Conservation (phyloP, 2,329 filamentous ascomycete genomes). For the Neonectria hederae region DNA sequence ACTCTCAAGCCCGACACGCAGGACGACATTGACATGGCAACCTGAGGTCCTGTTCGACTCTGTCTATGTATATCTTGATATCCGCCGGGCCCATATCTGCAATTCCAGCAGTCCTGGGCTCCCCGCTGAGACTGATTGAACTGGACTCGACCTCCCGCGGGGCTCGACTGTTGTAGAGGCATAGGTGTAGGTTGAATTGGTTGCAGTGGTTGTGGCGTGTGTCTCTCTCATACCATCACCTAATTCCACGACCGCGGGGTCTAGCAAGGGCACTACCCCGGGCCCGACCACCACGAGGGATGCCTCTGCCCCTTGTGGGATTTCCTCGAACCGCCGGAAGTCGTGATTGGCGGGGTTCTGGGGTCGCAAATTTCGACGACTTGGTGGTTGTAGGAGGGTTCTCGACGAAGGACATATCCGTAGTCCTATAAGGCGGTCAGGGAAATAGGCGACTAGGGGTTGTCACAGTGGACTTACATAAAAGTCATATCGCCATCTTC, state of each 20-base stretch:
- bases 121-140: background rate
- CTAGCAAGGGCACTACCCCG: slow-evolving; percentile 58
- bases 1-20: slow-evolving; percentile 28
- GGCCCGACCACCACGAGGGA: slow-evolving; percentile 43
- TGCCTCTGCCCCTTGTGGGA: slow-evolving; percentile 45
- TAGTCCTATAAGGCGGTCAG: slow-evolving; percentile 69
- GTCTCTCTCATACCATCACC: slow-evolving; percentile 46
- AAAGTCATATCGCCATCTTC: slow-evolving; percentile 81
- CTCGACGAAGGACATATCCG: slow-evolving; percentile 90
- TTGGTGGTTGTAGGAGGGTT: slow-evolving; percentile 73
- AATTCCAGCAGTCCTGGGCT: background rate
- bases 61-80: slow-evolving; percentile 17
- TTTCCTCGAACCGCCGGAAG: slow-evolving; percentile 57
- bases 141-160: background rate
- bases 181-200: background rate
- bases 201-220: background rate
- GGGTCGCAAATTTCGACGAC: slow-evolving; percentile 57
- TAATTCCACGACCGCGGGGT: slow-evolving; percentile 57
- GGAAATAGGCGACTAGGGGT: slow-evolving; percentile 5
- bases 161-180: background rate
- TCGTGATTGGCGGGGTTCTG: slow-evolving; percentile 57
- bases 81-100: background rate
- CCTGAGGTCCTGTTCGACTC: slow-evolving; percentile 33
- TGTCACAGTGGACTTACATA: slow-evolving; percentile 63
- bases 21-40: slow-evolving; percentile 48